A percentile compares a stretch with the other conserved stretches of the same genome.
Evolutionary conservation across 345 rosid genomes (phyloP).

Genomic region (Eucalyptus viminalis): DNA sequence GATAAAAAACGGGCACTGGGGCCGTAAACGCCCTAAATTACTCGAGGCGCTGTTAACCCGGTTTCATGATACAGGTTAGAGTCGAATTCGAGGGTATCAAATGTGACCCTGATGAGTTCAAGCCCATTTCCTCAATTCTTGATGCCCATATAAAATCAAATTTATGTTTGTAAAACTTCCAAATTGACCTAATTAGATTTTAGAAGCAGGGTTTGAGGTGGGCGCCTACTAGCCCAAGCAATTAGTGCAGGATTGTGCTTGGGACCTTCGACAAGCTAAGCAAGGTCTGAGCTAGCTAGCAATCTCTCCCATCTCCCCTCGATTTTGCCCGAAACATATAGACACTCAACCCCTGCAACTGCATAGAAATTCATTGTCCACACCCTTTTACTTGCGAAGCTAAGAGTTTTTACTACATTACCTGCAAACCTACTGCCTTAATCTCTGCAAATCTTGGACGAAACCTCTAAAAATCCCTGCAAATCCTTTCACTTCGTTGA

Average conservation of each 20-base stretch:
- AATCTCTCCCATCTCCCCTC: not conserved
- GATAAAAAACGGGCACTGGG: fast-evolving
- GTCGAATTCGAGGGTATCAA: not conserved
- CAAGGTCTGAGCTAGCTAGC: not conserved
- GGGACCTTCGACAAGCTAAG: not conserved
- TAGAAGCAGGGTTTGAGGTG: not conserved
- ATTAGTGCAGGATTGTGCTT: not conserved
- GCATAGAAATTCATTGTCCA: not conserved
- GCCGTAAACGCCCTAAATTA: not conserved
- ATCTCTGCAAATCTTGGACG: not conserved
- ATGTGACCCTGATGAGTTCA: not conserved
- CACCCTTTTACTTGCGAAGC: not conserved
- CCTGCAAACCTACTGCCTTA: not conserved
- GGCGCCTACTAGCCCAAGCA: not conserved
- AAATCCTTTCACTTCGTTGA: not conserved
- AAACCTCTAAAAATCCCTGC: not conserved
- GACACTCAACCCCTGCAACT: not conserved
- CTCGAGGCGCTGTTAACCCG: fast-evolving
- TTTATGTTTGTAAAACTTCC: not conserved
- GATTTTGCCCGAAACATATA: not conserved
- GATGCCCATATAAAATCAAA: not conserved
- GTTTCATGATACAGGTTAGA: not conserved
- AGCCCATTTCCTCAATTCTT: not conserved
- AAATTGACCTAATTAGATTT: not conserved
- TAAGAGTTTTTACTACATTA: not conserved